Percentiles rank a stretch among this genome's conserved stretches.
Evolutionary conservation across 768 basidiomycete species (phyloP).

Genomic region (Paxillus ammoniavirescens): DNA sequence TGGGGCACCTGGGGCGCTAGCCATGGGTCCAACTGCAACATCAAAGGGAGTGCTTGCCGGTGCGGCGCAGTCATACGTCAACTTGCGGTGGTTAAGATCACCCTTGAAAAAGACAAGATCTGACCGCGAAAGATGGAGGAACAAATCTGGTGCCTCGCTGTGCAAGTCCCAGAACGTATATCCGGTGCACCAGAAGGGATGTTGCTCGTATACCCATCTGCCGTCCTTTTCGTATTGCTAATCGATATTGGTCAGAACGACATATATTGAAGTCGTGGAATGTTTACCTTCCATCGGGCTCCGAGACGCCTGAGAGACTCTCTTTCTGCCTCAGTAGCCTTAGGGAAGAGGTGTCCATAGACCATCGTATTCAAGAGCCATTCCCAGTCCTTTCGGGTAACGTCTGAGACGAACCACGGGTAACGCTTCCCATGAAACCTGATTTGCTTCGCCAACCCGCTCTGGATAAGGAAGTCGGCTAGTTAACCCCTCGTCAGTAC

Average conservation of each 20-base stretch:
- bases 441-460: constrained; percentile 79
- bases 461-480: constrained; percentile 94
- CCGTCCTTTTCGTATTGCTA: constrained; percentile 91
- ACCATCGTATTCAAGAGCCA: constrained; percentile 88
- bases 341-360: constrained; percentile 91
- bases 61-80: constrained; percentile 84
- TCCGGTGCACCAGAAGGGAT: constrained; percentile 95
- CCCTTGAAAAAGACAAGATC: constrained; percentile 96
- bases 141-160: constrained; percentile 83
- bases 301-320: constrained; percentile 81
- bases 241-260: constrained; percentile 3
- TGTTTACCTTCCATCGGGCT: constrained; percentile 79
- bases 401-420: constrained; percentile 93
- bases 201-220: constrained; percentile 92
- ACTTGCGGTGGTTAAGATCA: constrained; percentile 89
- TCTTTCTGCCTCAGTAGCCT: constrained; percentile 73
- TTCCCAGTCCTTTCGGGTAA: constrained; percentile 91
- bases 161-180: constrained; percentile 92
- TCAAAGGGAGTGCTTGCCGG: constrained; percentile 88
- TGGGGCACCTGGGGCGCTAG: constrained; percentile 83
- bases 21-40: constrained; percentile 90
- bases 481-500: constrained; percentile 15
- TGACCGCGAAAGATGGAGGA: constrained; percentile 85
- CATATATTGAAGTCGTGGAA: not conserved
- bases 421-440: constrained; percentile 96